Conservation (phyloP, 2,329 filamentous ascomycete genomes). For the Setomelanomma holmii region DNA sequence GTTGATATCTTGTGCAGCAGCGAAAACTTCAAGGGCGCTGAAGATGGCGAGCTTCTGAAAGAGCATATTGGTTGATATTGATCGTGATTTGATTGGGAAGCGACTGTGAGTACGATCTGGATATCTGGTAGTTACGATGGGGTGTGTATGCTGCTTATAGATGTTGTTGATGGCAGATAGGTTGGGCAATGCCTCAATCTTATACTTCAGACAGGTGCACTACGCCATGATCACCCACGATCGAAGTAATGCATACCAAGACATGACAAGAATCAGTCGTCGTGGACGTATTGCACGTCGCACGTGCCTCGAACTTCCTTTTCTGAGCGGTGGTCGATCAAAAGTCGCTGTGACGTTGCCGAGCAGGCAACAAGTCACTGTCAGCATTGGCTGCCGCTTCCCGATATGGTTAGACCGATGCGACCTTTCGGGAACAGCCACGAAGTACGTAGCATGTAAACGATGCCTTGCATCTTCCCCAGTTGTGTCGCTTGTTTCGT, state of each 20-base stretch:
- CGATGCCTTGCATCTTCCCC: neutral
- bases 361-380: neutral
- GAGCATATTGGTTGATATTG: conserved; percentile 22
- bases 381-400: neutral
- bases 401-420: neutral
- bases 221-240: neutral
- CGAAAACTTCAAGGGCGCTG: conserved; percentile 27
- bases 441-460: neutral
- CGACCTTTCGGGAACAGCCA: neutral
- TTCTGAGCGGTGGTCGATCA: neutral
- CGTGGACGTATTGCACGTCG: neutral
- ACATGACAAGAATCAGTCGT: neutral
- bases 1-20: conserved; percentile 36
- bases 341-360: neutral
- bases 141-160: neutral
- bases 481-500: neutral
- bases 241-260: neutral
- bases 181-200: too few species aligned
- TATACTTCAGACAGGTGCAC: neutral
- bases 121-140: neutral
- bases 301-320: neutral
- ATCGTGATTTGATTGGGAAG: neutral
- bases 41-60: conserved; percentile 33
- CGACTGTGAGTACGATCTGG: neutral
- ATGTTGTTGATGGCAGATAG: neutral